These are phyloP conservation scores for Aspergillus sojae DNA, from an alignment of 2,329 filamentous ascomycete species.

Conservation along the genomic window DNA sequence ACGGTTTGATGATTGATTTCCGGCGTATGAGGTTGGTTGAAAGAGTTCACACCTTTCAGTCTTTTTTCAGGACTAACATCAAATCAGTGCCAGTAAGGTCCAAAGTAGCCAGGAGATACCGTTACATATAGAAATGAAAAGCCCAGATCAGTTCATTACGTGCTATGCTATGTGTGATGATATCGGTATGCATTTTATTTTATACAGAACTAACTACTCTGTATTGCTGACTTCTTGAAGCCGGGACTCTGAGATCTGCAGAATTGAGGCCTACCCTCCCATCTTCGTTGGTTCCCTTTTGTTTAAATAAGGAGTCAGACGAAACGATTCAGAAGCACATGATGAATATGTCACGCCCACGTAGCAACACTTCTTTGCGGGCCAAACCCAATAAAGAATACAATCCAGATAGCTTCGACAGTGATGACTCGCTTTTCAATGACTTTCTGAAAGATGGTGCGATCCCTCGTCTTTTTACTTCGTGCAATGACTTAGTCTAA, in stretches of 20 bases:
- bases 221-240: conserved; percentile 36
- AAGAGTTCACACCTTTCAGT: neutral
- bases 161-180: conserved; percentile 82
- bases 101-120: conserved; percentile 62
- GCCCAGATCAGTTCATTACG: conserved; percentile 60
- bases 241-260: conserved; percentile 59
- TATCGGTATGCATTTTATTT: conserved; percentile 57
- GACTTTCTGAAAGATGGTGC: conserved; percentile 52
- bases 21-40: conserved; percentile 56
- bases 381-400: conserved; percentile 13
- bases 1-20: conserved; percentile 71
- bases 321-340: conserved; percentile 13
- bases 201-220: neutral
- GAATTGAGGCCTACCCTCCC: conserved; percentile 55
- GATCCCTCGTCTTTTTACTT: conserved; percentile 1
- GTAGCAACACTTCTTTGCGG: conserved; percentile 23
- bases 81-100: conserved; percentile 63
- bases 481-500: neutral
- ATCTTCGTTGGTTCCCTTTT: conserved; percentile 45
- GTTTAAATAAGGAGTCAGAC: conserved; percentile 18
- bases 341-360: conserved; percentile 19
- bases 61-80: neutral
- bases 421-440: conserved; percentile 55
- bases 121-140: conserved; percentile 60
- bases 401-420: conserved; percentile 54